Percentiles rank a stretch among this genome's conserved stretches.
Conservation (phyloP, 331 rosid genomes). For the Malus hybrid region DNA sequence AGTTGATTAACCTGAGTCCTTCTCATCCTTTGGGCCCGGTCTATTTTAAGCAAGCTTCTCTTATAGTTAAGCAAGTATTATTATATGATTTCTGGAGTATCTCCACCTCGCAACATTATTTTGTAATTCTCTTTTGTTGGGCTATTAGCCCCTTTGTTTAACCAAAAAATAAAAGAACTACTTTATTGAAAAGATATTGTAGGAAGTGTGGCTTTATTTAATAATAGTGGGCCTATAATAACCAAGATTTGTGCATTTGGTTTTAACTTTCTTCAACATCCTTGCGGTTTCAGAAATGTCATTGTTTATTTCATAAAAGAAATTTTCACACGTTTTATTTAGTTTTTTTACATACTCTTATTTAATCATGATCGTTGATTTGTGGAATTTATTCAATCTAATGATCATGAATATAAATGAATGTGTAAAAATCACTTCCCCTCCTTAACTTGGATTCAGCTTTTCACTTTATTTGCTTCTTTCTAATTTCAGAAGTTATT, state of each 20-base stretch:
- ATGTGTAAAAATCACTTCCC: too few species aligned
- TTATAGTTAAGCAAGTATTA: background rate
- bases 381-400: too few species aligned
- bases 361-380: too few species aligned
- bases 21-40: background rate
- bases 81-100: background rate
- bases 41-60: background rate
- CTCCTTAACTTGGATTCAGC: too few species aligned
- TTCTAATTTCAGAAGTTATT: too few species aligned
- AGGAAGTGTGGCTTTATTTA: background rate
- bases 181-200: background rate
- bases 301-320: background rate
- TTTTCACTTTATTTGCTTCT: too few species aligned
- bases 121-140: too few species aligned
- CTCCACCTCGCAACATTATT: too few species aligned
- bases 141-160: too few species aligned
- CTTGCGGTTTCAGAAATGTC: background rate
- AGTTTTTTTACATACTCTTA: too few species aligned
- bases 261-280: background rate
- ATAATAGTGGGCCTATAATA: background rate
- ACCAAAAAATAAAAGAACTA: background rate
- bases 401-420: too few species aligned
- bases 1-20: background rate
- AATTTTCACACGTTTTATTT: too few species aligned
- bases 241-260: background rate